Conservation (phyloP, 305 asterid genomes). For the Fraxinus paxiana region DNA sequence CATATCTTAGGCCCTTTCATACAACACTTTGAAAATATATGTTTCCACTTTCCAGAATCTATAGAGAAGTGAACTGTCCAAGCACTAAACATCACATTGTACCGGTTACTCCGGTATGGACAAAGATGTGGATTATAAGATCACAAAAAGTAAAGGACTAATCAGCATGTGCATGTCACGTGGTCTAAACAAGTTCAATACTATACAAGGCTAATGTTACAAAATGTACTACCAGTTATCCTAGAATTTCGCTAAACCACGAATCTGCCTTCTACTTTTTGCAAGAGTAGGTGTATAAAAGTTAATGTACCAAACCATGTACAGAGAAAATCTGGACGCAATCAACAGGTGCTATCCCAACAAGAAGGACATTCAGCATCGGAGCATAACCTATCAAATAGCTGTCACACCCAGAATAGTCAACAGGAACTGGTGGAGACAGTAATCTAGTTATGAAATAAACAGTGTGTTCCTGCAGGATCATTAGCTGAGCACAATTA, state of each 20-base stretch:
- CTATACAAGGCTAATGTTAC: neutral
- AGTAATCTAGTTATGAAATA: constrained; percentile 79
- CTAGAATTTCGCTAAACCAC: neutral
- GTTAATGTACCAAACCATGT: constrained; percentile 77
- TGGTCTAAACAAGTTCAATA: neutral
- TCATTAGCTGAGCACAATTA: constrained; percentile 23
- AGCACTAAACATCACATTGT: neutral
- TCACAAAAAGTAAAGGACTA: neutral
- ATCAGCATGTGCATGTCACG: neutral
- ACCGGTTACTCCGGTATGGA: neutral
- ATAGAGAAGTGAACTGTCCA: neutral
- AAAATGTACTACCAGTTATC: neutral
- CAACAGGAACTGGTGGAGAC: constrained; percentile 76
- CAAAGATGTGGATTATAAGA: neutral
- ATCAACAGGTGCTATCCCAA: constrained; percentile 91
- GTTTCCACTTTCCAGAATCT: neutral
- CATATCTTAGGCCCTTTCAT: neutral
- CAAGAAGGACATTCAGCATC: constrained; percentile 84
- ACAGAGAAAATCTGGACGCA: constrained; percentile 91
- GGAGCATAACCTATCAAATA: constrained; percentile 88
- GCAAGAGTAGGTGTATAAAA: neutral
- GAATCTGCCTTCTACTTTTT: neutral
- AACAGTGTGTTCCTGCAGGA: constrained; percentile 75
- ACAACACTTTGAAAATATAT: neutral
- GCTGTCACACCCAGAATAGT: constrained; percentile 60